These are phyloP conservation scores for Linum usitatissimum DNA, from an alignment of 345 rosid genomes.

Conservation along the genomic window DNA sequence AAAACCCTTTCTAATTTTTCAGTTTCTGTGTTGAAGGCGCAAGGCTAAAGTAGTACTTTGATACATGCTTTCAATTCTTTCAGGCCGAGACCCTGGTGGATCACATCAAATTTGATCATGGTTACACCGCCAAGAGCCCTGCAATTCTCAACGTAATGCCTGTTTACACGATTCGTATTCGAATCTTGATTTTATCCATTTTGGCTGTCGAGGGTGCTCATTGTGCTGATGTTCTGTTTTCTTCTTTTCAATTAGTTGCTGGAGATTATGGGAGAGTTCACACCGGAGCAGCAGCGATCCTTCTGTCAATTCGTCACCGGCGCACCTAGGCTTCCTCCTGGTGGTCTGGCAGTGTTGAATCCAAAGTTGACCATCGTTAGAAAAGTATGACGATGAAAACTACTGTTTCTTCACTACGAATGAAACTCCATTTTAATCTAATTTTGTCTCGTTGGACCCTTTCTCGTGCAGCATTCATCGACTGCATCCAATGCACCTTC, in stretches of 20 bases:
- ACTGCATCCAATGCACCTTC: conserved; percentile 46
- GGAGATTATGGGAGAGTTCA: conserved; percentile 95
- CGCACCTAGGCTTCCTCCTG: conserved; percentile 98
- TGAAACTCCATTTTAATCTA: not conserved
- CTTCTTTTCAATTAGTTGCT: conserved; percentile 43
- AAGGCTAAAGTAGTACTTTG: not conserved
- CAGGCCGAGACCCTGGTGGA: conserved; percentile 86
- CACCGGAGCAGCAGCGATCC: conserved; percentile 93
- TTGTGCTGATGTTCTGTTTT: not conserved
- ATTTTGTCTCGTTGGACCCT: not conserved
- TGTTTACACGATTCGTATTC: not conserved
- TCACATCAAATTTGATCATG: conserved; percentile 96
- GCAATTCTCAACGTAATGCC: conserved; percentile 60
- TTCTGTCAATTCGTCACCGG: conserved; percentile 99
- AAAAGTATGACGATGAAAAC: conserved; percentile 43
- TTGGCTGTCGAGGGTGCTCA: too few relatives aligned
- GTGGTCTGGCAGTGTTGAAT: conserved; percentile 88
- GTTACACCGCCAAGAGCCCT: conserved; percentile 94
- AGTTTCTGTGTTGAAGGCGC: too few relatives aligned
- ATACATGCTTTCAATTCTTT: conserved; percentile 9
- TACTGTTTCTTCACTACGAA: not conserved
- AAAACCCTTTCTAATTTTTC: not conserved
- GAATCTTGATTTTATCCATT: too few relatives aligned
- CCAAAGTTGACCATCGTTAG: conserved; percentile 96
- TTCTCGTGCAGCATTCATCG: conserved; percentile 65